Evolutionary conservation across 148 eudicot species (phyloP), one percentile per base, ranked within the genome.

Genomic region (Vaccinium myrtillus): DNA sequence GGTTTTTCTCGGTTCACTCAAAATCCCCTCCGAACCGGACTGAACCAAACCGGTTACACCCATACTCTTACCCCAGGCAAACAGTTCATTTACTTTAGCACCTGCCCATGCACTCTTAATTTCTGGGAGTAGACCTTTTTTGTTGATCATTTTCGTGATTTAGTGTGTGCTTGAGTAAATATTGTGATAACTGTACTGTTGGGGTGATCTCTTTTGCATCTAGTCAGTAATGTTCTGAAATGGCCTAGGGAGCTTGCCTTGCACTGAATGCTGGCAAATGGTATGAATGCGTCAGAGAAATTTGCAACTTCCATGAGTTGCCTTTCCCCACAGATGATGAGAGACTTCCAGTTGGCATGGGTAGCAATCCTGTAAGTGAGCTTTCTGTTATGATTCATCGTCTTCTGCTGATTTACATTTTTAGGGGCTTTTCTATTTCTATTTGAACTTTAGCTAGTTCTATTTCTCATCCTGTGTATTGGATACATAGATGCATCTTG

Each of bases 311-410:
- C 86, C 96, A 94, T 77, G 82, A 85, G 69, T 85, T 94, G 75
- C 89, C 94, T 87, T 85, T 82, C 83, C 99, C 99, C 27, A 81
- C 83, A 49, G 95, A 91, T 82, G 94, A 90, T 83, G 99, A 96
- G 82, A 93, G 87, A 89, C 90, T 96, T 91, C 99, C 99, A 51
- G 94, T 95, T 81, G 98, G 99, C 87, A 96, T 94, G 21, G 99
- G 98, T 81, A 96, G 99, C 93, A 96, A 96, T 91, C 99, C 99
- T 87, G 99, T 95, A 91, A 73, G 77, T 39, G 49, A 90, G 98
- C 90, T 67, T 82, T 86, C 23, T 77, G 30, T 82, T 46, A 16
- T 75, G 65, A 58, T 39, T 63, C 36, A 30, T 81, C 58, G 30
- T 32, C 27, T 70, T 70, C 73, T 70, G 25, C 81, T 50, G 5